These are phyloP conservation scores for Asterochloris sp. DNA, from an alignment of 139 green algal species.

Conservation along the genomic window DNA sequence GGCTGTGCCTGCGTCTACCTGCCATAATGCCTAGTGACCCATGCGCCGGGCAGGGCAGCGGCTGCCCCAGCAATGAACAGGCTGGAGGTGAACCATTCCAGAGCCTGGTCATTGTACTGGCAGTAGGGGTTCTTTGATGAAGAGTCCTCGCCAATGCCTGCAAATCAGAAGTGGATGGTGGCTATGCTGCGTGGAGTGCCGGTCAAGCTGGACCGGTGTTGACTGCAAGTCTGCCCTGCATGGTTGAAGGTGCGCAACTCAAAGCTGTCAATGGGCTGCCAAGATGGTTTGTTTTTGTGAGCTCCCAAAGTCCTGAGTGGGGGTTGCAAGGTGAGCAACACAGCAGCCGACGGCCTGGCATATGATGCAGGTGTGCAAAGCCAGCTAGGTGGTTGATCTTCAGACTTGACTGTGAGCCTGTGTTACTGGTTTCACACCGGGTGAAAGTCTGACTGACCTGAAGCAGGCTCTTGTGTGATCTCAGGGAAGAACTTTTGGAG, in stretches of 20 bases:
- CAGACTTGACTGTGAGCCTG: not conserved
- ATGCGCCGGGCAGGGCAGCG: constrained; percentile 22
- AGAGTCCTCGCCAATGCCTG: not conserved
- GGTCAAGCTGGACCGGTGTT: not conserved
- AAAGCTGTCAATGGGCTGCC: not conserved
- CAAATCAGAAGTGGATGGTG: not conserved
- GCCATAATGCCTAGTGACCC: constrained; percentile 9
- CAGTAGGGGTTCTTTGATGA: constrained; percentile 21
- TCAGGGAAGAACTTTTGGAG: constrained; percentile 55
- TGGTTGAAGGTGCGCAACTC: not conserved
- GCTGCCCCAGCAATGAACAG: constrained; percentile 42
- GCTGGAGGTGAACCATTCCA: constrained; percentile 72
- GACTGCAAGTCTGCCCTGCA: not conserved
- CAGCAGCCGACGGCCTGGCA: no score
- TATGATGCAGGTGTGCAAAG: not conserved
- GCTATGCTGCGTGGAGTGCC: not conserved
- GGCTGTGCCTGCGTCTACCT: no score
- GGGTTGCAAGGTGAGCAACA: no score
- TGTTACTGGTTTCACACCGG: not conserved
- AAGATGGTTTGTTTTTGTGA: not conserved
- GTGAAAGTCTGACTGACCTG: not conserved
- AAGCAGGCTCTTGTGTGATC: not conserved
- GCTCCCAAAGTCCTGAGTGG: not conserved
- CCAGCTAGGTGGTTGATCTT: not conserved
- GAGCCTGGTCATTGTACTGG: constrained; percentile 56